Base-by-base conservation (phyloP, 2,329 filamentous ascomycete genomes). In the Cryphonectria naterciae region DNA sequence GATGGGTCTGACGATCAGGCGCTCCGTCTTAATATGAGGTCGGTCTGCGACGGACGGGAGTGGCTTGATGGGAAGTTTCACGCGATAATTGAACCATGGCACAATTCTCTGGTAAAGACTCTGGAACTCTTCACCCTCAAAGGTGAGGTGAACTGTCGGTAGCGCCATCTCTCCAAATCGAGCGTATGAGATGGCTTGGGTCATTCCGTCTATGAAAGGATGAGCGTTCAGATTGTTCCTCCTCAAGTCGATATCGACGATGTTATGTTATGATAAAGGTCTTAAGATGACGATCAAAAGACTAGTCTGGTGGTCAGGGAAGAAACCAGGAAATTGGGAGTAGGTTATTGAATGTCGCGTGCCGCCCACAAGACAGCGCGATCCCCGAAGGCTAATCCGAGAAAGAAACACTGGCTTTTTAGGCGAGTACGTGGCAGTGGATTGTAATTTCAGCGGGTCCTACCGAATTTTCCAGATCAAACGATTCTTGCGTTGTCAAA, bases 61-160 rank as follows among this genome's bases (percentile, higher is more conserved):
- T 4, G 67, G 67, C 17, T 56, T 39, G 25, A 39, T 54, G 25
- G 67, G 67, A 11, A 68, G 58, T 39, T 22, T 52, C 41, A 68
- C 58, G 17, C 58, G 67, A 39, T 68, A 68, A 19, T 17, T 63
- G 58, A 68, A 68, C 67, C 67, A 68, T 3, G 67, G 67, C 41
- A 63, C 22, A 19, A 62, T 62, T 41, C 13, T n/a, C 60, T 62
- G 60, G 60, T 62, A 62, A 41, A 62, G 60, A 19, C 13, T 62
- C 28, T 25, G 19, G 60, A 62, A 62, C 35, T 62, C 35, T 7
- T 62, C 35, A 22, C 37, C 60, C 35, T 62, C 60, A 10, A 41
- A 41, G 60, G 35, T 62, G 60, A 62, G 32, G 37, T 62, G 60
- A 13, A 62, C n/a, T 37, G 60, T 62, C 10, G 32, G 32, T 15